These are phyloP conservation scores for Phytopythium sindhum DNA, from an alignment of 352 stramenopile genomes.

Conservation along the genomic window DNA sequence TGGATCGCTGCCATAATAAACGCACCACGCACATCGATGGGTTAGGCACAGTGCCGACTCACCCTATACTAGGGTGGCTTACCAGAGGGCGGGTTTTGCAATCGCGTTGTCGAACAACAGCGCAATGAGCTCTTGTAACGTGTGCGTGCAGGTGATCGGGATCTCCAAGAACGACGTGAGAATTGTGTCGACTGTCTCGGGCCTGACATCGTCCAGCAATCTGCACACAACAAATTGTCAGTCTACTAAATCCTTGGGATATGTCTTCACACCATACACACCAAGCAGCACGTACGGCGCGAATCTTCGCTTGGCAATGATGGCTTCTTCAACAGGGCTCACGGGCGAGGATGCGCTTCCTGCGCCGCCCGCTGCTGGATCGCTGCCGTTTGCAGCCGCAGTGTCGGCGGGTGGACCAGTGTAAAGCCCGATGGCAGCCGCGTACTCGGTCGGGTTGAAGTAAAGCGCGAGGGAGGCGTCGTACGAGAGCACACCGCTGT, in stretches of 20 bases:
- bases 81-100: constrained; percentile 54
- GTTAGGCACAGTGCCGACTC: not conserved
- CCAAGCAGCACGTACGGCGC: constrained; percentile 32
- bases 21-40: not conserved
- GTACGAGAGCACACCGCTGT: constrained; percentile 44
- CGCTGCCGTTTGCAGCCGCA: constrained; percentile 7
- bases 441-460: constrained; percentile 78
- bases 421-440: constrained; percentile 58
- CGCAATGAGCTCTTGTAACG: constrained; percentile 63
- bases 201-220: constrained; percentile 53
- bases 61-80: not conserved
- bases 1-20: constrained; percentile 28
- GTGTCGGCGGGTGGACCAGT: constrained; percentile 31
- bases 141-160: constrained; percentile 64
- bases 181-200: constrained; percentile 34
- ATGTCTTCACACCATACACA: not conserved
- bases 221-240: constrained; percentile 12
- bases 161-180: constrained; percentile 59
- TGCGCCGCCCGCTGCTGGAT: constrained; percentile 15
- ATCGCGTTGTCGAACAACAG: constrained; percentile 76
- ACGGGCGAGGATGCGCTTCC: constrained; percentile 17
- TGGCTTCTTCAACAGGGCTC: constrained; percentile 65
- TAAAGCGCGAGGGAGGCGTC: constrained; percentile 71
- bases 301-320: constrained; percentile 48
- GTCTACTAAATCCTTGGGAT: not conserved